Conservation (phyloP, 441 rosid species). For the Aleurites moluccanus region DNA sequence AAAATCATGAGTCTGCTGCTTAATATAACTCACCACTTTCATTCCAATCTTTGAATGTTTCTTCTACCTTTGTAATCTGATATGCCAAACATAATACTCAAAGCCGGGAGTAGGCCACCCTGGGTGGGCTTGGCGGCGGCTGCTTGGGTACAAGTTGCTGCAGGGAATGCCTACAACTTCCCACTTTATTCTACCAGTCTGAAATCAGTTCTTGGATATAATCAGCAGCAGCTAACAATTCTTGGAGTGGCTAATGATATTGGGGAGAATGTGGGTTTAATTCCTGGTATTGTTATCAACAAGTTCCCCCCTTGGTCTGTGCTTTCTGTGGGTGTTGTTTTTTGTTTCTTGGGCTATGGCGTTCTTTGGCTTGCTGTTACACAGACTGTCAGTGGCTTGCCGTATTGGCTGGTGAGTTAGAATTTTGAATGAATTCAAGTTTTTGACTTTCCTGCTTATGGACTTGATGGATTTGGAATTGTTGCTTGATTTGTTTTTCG, state of each 20-base stretch:
- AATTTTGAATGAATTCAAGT: neutral
- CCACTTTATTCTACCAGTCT: constrained; percentile 81
- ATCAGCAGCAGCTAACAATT: constrained; percentile 79
- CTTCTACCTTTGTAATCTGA: neutral
- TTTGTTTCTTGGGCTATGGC: constrained; percentile 86
- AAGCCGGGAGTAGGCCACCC: constrained; percentile 89
- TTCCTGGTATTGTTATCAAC: constrained; percentile 83
- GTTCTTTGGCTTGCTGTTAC: constrained; percentile 83
- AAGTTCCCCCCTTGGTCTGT: constrained; percentile 90
- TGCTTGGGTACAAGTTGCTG: constrained; percentile 76
- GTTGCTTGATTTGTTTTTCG: neutral
- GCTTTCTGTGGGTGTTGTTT: constrained; percentile 57
- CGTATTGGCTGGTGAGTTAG: constrained; percentile 76
- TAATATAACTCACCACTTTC: neutral
- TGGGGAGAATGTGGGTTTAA: constrained; percentile 84
- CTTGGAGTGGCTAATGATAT: constrained; percentile 92
- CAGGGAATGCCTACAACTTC: constrained; percentile 74
- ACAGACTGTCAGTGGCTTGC: constrained; percentile 56
- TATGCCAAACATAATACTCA: constrained; percentile 60
- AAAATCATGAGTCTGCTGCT: neutral
- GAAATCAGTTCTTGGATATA: constrained; percentile 77
- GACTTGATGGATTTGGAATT: neutral
- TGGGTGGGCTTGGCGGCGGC: constrained; percentile 98
- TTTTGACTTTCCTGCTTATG: neutral
- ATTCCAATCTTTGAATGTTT: neutral